Evolutionary conservation across 345 rosid species (phyloP), one percentile per base, ranked within the genome.

Genomic region (Populus euphratica): DNA sequence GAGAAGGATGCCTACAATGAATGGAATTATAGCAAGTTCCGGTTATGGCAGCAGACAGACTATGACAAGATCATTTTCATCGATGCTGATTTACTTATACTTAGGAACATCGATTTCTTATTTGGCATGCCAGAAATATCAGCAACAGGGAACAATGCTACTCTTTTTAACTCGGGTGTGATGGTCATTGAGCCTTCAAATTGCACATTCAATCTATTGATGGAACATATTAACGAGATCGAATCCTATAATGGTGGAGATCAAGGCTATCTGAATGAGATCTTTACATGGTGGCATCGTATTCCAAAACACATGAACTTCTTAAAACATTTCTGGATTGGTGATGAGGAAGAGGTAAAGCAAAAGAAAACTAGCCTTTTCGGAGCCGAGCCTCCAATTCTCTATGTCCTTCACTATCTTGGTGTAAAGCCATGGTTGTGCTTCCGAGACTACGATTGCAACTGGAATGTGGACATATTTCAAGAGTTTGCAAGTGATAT

Each of bases 21-120:
- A 77, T 94, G 92, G 90, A 93, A 94, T 80, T 94, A 94, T 81
- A 94, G 97, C 89, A 94, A 94, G 84, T 94, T 94, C 78, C 91
- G 97, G 67, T 89, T 94, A 50, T 94, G 97, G 97, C 97, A 94
- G 85, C 73, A 93, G 75, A 91, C 97, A 2, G 87, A 93, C 38
- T 94, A 93, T 43, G 88, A 87, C 82, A 94, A 91, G 87, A 91
- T 94, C 79, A 93, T 94, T 68, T 94, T 94, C 86, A 88, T 94
- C 6, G 98, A 94, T 61, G 93, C 98, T 21, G 97, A 94, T 85
- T 78, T 93, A 84, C 91, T 94, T 68, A 89, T 94, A 68, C 92
- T 90, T 18, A 84, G 97, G 72, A 94, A 94, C 83, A 91, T 94
- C 1, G 97, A 93, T 76, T 91, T 93, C 84, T 85, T 94, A 70